A percentile compares a stretch with the other conserved stretches of the same genome.
Evolutionary conservation across 371 early-diverging fungal species (phyloP).

Genomic region (Phascolomyces articulosus): DNA sequence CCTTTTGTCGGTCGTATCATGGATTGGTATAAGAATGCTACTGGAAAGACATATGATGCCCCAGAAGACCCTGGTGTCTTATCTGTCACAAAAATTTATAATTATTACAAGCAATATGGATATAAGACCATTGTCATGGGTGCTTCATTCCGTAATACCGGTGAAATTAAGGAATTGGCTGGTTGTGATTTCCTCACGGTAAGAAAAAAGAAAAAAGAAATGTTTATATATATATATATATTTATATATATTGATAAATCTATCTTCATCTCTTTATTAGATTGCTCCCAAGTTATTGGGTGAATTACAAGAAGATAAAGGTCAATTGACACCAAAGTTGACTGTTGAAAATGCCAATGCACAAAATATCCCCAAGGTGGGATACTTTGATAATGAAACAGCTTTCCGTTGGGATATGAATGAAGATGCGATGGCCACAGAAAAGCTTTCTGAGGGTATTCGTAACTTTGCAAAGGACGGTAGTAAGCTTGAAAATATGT

Average conservation of each 20-base stretch:
- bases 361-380: slow-evolving; percentile 57
- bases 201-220: no score
- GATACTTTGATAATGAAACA: slow-evolving; percentile 76
- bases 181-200: slow-evolving; percentile 95
- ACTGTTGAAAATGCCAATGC: slow-evolving; percentile 62
- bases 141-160: slow-evolving; percentile 97
- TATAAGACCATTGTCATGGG: slow-evolving; percentile 99
- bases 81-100: slow-evolving; percentile 93
- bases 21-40: slow-evolving; percentile 90
- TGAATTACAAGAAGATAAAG: slow-evolving; percentile 70
- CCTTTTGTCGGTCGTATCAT: slow-evolving; percentile 99
- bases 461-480: slow-evolving; percentile 96
- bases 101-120: slow-evolving; percentile 97
- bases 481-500: slow-evolving; percentile 60
- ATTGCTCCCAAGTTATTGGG: slow-evolving; percentile 90
- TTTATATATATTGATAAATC: no score
- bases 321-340: slow-evolving; percentile 60
- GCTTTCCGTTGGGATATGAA: slow-evolving; percentile 96
- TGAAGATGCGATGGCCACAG: slow-evolving; percentile 98
- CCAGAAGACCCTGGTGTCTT: slow-evolving; percentile 92
- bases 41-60: slow-evolving; percentile 78
- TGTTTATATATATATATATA: no score
- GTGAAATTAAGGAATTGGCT: slow-evolving; percentile 94
- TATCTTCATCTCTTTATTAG: no score
- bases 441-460: slow-evolving; percentile 96